These are phyloP conservation scores for Tuber calosporum DNA, from an alignment of 495 filamentous ascomycete species.

Conservation along the genomic window DNA sequence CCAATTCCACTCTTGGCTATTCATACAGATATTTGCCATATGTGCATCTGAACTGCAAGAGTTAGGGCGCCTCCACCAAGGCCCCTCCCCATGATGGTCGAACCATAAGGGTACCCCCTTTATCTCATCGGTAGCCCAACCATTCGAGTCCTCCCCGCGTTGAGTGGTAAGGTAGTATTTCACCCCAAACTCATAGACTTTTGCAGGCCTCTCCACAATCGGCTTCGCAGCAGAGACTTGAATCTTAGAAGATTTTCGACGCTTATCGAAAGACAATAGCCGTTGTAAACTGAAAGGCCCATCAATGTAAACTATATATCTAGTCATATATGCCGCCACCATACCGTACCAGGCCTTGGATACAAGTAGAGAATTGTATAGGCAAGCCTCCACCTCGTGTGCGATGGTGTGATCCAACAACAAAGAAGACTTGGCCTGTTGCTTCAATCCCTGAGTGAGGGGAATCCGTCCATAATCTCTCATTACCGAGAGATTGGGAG, in stretches of 20 bases:
- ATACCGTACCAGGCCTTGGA: constrained; percentile 14
- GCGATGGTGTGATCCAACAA: not conserved
- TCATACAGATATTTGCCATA: not conserved
- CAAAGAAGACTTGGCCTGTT: constrained; percentile 4
- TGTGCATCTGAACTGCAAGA: no score
- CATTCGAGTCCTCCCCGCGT: not conserved
- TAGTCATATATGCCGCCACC: constrained; percentile 6
- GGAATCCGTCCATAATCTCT: constrained; percentile 8
- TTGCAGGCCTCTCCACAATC: not conserved
- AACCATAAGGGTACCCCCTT: not conserved
- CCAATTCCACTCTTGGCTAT: not conserved
- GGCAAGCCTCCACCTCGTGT: not conserved
- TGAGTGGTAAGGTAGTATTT: not conserved
- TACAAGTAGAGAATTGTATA: not conserved
- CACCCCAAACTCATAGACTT: not conserved
- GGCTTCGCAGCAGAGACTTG: not conserved
- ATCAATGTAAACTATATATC: constrained; percentile 8
- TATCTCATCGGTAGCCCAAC: not conserved
- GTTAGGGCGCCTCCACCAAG: not conserved
- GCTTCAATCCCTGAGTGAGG: not conserved
- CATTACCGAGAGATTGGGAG: constrained; percentile 7
- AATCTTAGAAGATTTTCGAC: no score
- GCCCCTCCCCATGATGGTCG: not conserved
- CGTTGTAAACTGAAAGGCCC: constrained; percentile 13
- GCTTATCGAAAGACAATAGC: constrained; percentile 4